Evolutionary conservation across 2,329 filamentous ascomycete genomes (phyloP), one percentile per base, ranked within the genome.

Genomic region (Bretziella fagacearum): DNA sequence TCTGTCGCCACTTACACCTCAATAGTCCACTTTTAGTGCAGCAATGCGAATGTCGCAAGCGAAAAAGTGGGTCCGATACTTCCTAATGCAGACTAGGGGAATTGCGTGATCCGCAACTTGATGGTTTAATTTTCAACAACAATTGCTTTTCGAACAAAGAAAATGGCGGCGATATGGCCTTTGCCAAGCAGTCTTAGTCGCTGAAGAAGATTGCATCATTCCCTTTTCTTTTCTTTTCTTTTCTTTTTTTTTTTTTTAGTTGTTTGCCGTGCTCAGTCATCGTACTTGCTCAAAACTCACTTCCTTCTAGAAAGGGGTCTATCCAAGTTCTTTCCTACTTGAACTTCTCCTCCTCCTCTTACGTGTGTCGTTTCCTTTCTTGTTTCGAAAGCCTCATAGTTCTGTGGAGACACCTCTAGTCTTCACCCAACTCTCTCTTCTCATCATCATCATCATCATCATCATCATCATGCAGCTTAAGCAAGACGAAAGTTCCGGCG

Each of bases 401-500:
- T 13, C 6, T 7, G 29, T n/a, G 15, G n/a, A 30, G 17, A 44
- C 10, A 4, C 7, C 27, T 6, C 17, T 22, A 6, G 20, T 27
- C 20, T 22, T 36, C 30, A 36, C 43, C 42, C 7, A 13, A 17
- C 40, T 30, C 39, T 18, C 29, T 17, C 18, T 18, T 32, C 2
- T 20, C 11, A 11, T 39, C n/a, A 20, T 30, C 11, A 13, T 20
- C 6, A 33, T 41, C 37, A 7, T 10, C 17, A 6, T 42, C 29
- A 32, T 39, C 39, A 20, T 29, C 33, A n/a, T 13, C n/a, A 53
- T 53, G 52, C 52, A 53, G 40, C 44, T 53, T 36, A 51, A 53
- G 32, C 51, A 50, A 3, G 48, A 51, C 20, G 52, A 52, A 35
- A 52, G 44, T 42, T 41, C 46, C 29, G 52, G 52, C 47, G 51